Evolutionary conservation across 2,329 filamentous ascomycete species (phyloP), one percentile per base, ranked within the genome.

Genomic region (Laburnicola sp.): DNA sequence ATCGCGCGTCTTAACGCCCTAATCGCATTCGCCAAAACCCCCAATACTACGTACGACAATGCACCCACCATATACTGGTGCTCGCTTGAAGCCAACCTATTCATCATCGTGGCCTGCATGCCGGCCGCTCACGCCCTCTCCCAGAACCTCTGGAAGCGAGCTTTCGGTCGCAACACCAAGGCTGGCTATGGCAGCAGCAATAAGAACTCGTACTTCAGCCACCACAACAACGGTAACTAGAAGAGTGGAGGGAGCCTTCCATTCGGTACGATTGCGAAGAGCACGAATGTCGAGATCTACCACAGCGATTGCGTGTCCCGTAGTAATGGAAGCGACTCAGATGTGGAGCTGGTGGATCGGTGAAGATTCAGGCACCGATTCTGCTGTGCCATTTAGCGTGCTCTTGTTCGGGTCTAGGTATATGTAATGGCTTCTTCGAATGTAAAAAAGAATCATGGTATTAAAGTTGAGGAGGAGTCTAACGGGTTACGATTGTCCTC

Each of bases 91-190:
- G 57, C 60, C 25, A 65, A 67, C 25, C 56, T 67, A 10, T 65
- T 64, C 50, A 61, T 53, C 1, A 49, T 67, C 34, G 63, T 65
- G 1, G 64, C 62, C 9, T 67, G 64, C 36, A 67, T 67, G 64
- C 64, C 64, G 3, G 64, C 64, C 9, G 48, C 63, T 26, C 60
- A 59, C 30, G 58, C 58, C 0, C 54, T 67, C 28, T 47, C 60
- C 40, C 60, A 58, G 37, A 62, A 56, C 36, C 30, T 31, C 35
- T 9, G 31, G 7, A 27, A 27, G 1, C 6, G 9, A 21, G n/a
- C 32, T 8, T 48, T 46, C n/a, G 58, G 53, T 27, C n/a, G 32
- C 11, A 37, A 37, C 35, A 9, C 35, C 35, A 22, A n/a, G n/a
- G 10, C 5, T 4, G 35, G 35, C 11, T 37, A 37, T 21, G 35